Evolutionary conservation across 2,329 filamentous ascomycete genomes (phyloP).

Genomic region (Leptographium galeiforme): DNA sequence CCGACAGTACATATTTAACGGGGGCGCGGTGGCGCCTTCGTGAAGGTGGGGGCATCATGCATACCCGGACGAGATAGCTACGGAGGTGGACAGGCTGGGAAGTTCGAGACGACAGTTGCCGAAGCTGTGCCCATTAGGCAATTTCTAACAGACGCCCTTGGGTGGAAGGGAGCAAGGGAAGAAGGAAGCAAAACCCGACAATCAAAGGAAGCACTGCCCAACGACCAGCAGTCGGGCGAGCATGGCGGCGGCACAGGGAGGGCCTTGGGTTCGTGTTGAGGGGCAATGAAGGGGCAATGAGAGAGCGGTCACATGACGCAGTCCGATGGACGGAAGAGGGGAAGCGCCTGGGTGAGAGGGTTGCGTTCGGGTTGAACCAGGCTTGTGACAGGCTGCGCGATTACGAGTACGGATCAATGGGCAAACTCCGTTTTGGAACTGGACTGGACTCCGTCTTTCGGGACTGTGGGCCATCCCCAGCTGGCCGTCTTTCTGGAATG

Average conservation of each 20-base stretch:
- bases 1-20: constrained; percentile 35
- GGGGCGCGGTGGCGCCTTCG: not conserved
- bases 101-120: not conserved
- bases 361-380: constrained; percentile 3
- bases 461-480: not conserved
- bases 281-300: not conserved
- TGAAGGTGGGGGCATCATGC: not conserved
- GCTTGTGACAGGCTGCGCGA: not conserved
- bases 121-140: not conserved
- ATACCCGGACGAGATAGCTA: not conserved
- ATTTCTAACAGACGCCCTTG: too few species aligned
- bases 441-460: not conserved
- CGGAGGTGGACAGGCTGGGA: not conserved
- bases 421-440: not conserved
- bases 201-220: too few species aligned
- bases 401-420: not conserved
- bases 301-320: not conserved
- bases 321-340: not conserved
- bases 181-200: too few species aligned
- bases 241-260: too few species aligned
- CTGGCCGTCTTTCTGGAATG: too few species aligned
- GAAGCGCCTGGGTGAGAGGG: not conserved
- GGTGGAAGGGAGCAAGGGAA: too few species aligned
- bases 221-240: too few species aligned
- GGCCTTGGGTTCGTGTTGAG: not conserved